Conservation (phyloP, 805 yeast species). For the Saturnispora gosingensis region DNA sequence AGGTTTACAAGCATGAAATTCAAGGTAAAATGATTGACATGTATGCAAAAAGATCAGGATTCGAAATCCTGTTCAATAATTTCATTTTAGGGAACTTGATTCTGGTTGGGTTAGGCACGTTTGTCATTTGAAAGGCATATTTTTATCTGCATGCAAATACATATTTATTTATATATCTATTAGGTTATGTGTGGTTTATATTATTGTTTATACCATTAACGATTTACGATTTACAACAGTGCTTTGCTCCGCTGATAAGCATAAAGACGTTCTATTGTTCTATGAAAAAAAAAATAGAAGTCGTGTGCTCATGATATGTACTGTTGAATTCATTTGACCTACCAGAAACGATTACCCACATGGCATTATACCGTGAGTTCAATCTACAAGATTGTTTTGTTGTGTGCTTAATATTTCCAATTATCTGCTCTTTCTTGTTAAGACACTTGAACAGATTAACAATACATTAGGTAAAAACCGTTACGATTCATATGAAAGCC, state of each 20-base stretch:
- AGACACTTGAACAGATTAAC: neutral
- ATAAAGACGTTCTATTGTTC: neutral
- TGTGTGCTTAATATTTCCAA: too few species aligned
- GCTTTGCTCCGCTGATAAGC: neutral
- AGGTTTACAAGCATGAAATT: conserved; percentile 26
- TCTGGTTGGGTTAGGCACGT: conserved; percentile 31
- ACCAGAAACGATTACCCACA: too few species aligned
- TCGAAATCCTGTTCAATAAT: conserved; percentile 32
- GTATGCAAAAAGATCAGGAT: conserved; percentile 25
- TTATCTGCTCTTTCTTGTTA: neutral
- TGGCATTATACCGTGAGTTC: too few species aligned
- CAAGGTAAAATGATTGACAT: conserved; percentile 23
- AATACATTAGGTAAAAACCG: neutral
- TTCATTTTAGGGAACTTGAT: conserved; percentile 28
- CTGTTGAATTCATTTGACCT: neutral
- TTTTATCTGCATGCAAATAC: neutral
- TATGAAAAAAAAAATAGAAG: neutral
- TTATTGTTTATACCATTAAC: neutral
- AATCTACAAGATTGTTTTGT: too few species aligned
- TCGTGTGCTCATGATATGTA: neutral
- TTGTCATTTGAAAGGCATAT: conserved; percentile 20
- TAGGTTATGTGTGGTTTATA: neutral
- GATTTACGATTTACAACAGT: neutral
- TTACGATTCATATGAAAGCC: neutral
- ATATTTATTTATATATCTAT: neutral